phyloP scores from a whole-genome alignment of 1,284 basidiomycete species.

The Schizophyllum commune region DNA sequence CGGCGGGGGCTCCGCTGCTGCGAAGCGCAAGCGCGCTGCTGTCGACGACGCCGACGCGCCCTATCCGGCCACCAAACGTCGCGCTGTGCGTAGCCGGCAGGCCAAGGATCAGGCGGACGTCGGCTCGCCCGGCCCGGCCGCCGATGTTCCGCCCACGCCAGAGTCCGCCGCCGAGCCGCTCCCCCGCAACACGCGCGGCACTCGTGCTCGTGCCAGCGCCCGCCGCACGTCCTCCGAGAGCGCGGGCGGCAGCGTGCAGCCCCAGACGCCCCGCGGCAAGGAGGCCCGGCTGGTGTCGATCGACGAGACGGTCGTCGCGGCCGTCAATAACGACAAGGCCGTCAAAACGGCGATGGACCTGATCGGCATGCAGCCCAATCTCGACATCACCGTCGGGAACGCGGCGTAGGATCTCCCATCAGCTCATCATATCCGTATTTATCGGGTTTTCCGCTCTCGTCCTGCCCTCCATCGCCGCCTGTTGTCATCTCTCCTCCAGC shows the following conservation, averaged over 20 bases:
- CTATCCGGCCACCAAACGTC: slow-evolving; percentile 45
- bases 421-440: background rate
- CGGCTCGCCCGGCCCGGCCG: slow-evolving; percentile 10
- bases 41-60: slow-evolving; percentile 55
- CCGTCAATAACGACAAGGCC: background rate
- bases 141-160: slow-evolving; percentile 3
- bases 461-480: background rate
- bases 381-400: background rate
- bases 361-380: background rate
- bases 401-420: background rate
- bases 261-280: background rate
- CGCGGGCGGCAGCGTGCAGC: background rate
- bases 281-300: background rate
- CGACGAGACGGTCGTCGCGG: background rate
- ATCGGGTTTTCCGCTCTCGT: background rate
- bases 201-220: slow-evolving; percentile 29
- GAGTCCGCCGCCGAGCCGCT: slow-evolving; percentile 6
- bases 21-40: slow-evolving; percentile 53
- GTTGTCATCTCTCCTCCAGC: background rate
- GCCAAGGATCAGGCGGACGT: slow-evolving; percentile 15
- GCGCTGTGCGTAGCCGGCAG: slow-evolving; percentile 43
- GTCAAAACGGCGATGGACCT: background rate
- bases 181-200: slow-evolving; percentile 31
- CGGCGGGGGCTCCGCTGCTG: slow-evolving; percentile 28
- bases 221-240: slow-evolving; percentile 7